These are phyloP conservation scores for Sextonia rubra DNA, from an alignment of 164 flowering plant species.

Conservation along the genomic window DNA sequence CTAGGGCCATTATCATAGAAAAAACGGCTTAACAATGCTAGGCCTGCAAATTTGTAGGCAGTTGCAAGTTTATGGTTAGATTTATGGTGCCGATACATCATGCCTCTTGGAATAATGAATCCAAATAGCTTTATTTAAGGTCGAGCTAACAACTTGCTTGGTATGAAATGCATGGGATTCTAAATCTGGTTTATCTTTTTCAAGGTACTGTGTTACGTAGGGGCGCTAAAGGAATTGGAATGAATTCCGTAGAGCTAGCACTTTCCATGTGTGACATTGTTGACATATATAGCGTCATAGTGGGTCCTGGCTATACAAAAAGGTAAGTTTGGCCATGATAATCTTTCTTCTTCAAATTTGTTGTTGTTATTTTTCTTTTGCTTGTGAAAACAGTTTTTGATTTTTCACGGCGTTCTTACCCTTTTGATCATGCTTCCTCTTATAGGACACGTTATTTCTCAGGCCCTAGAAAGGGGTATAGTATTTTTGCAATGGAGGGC, in stretches of 20 bases:
- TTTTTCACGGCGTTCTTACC: background rate
- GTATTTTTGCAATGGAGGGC: constrained; percentile 96
- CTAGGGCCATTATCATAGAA: no score
- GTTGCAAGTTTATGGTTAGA: background rate
- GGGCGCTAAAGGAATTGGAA: constrained; percentile 99
- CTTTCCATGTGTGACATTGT: constrained; percentile 98
- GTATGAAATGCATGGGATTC: constrained; percentile 51
- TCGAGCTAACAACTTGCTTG: background rate
- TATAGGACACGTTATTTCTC: constrained; percentile 94
- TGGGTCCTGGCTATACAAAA: constrained; percentile 97
- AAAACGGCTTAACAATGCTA: no score
- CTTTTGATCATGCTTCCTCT: constrained; percentile 8
- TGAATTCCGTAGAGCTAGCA: constrained; percentile 96
- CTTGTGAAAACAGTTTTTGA: background rate
- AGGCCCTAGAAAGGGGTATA: constrained; percentile 85
- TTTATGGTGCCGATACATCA: background rate
- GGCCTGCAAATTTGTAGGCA: background rate
- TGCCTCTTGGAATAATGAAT: background rate
- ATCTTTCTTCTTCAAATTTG: background rate
- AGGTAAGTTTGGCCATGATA: constrained; percentile 48
- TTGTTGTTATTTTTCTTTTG: no score
- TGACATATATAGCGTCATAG: constrained; percentile 96
- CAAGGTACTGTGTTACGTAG: constrained; percentile 95
- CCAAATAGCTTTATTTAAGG: background rate
- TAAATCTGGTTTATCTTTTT: constrained; percentile 97